Percentiles rank a stretch among this genome's conserved stretches.
Conservation (phyloP, 108 stramenopile genomes). For the Skeletonema marinoi region DNA sequence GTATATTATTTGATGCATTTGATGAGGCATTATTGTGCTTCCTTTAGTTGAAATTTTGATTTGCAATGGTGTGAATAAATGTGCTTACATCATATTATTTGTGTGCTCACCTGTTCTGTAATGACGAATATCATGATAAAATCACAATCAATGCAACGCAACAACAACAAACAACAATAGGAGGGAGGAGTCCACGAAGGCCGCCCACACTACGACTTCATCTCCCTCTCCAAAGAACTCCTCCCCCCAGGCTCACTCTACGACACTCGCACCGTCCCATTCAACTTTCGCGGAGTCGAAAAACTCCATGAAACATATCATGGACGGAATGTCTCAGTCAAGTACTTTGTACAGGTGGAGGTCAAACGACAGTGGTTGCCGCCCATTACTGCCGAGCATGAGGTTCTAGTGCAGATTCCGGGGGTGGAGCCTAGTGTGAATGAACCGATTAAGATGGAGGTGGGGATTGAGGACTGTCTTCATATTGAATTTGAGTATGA, state of each 20-base stretch:
- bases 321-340: conserved; percentile 94
- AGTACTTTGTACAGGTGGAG: conserved; percentile 95
- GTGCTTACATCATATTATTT: background rate
- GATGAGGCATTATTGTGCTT: background rate
- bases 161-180: conserved; percentile 30
- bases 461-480: conserved; percentile 99
- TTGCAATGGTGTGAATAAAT: no score
- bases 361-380: conserved; percentile 89
- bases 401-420: conserved; percentile 89
- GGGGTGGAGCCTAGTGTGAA: conserved; percentile 74
- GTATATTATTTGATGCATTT: background rate
- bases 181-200: conserved; percentile 75
- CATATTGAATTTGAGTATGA: conserved; percentile 99
- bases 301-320: conserved; percentile 91
- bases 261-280: conserved; percentile 77
- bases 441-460: conserved; percentile 98
- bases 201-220: conserved; percentile 89
- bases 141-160: background rate
- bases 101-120: background rate
- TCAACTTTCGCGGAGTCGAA: conserved; percentile 88
- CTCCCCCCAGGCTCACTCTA: conserved; percentile 89
- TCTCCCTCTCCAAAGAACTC: conserved; percentile 93
- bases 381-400: conserved; percentile 85
- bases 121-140: background rate
- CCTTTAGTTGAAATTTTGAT: no score